phyloP scores from a whole-genome alignment of 106 monocot species.

The Amphibolis antarctica region DNA sequence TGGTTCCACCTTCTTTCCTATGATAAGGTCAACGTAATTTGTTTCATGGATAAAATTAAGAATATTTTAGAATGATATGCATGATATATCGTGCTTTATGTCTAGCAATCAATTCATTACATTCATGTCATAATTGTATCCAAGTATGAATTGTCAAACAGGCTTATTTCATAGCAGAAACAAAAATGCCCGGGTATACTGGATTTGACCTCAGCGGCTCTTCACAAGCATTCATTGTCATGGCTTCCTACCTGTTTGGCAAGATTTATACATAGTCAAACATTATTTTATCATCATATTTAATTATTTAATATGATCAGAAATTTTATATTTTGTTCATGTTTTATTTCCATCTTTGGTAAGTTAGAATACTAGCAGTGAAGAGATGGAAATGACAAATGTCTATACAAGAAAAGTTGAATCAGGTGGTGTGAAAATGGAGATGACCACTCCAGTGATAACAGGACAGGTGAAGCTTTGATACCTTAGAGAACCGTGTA shows the following conservation, averaged over 20 bases:
- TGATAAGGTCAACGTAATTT: too few species aligned
- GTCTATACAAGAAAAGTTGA: conserved; percentile 50
- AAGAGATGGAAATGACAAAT: conserved; percentile 91
- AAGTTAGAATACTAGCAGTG: conserved; percentile 40
- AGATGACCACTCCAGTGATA: conserved; percentile 82
- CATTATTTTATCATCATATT: neutral
- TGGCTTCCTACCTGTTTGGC: conserved; percentile 80
- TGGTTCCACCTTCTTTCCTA: too few species aligned
- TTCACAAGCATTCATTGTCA: conserved; percentile 61
- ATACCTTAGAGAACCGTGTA: neutral
- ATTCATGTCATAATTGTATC: neutral
- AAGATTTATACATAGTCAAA: conserved; percentile 33
- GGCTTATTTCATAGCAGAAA: conserved; percentile 81
- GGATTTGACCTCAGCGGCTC: conserved; percentile 74
- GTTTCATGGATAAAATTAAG: too few species aligned
- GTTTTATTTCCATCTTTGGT: neutral
- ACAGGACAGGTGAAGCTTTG: conserved; percentile 35
- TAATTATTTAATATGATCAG: too few species aligned
- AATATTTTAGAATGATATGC: too few species aligned
- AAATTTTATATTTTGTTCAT: too few species aligned
- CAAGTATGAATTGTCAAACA: conserved; percentile 11
- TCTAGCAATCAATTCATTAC: too few species aligned
- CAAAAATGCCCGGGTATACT: conserved; percentile 57
- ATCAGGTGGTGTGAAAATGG: conserved; percentile 63
- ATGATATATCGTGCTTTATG: too few species aligned